Percentiles rank a stretch among this genome's conserved stretches.
Evolutionary conservation across 2,329 filamentous ascomycete species (phyloP).

Genomic region (Lachnellula willkommii): DNA sequence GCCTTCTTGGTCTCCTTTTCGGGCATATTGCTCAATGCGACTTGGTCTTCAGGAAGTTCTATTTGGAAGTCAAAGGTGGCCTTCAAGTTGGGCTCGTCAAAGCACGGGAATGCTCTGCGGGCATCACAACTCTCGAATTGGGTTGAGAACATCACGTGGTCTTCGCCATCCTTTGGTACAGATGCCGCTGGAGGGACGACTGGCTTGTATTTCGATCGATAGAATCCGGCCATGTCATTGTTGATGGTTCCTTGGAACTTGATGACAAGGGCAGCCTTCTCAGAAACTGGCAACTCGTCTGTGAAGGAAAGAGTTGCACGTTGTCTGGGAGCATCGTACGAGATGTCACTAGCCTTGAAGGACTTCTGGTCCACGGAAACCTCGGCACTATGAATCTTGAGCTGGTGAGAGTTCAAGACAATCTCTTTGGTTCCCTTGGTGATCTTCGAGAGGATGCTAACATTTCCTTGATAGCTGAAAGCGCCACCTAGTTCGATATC

Average conservation of each 20-base stretch:
- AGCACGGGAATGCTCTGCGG: constrained; percentile 91
- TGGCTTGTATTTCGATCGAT: constrained; percentile 90
- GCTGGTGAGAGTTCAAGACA: constrained; percentile 77
- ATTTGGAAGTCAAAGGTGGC: constrained; percentile 92
- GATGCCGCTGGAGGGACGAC: constrained; percentile 64
- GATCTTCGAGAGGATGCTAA: constrained; percentile 74
- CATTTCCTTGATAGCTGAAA: constrained; percentile 78
- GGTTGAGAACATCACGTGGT: constrained; percentile 79
- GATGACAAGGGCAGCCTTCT: constrained; percentile 62
- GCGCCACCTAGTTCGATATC: constrained; percentile 66
- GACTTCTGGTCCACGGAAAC: constrained; percentile 50
- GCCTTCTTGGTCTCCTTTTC: constrained; percentile 62
- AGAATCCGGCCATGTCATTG: constrained; percentile 89
- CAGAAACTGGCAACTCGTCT: constrained; percentile 61
- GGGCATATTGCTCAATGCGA: constrained; percentile 93
- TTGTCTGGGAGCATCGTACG: constrained; percentile 79
- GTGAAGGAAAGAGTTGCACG: constrained; percentile 74
- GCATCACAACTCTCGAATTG: constrained; percentile 98
- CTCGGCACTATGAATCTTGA: constrained; percentile 67
- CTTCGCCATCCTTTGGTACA: constrained; percentile 67
- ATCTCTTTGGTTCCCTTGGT: constrained; percentile 68
- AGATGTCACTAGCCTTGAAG: constrained; percentile 60
- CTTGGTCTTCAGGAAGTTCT: constrained; percentile 82
- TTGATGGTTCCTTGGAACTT: constrained; percentile 79
- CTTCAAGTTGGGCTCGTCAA: constrained; percentile 96